These are phyloP conservation scores for Naegleria gruberi DNA, from an alignment of 208 protist species.

Conservation along the genomic window DNA sequence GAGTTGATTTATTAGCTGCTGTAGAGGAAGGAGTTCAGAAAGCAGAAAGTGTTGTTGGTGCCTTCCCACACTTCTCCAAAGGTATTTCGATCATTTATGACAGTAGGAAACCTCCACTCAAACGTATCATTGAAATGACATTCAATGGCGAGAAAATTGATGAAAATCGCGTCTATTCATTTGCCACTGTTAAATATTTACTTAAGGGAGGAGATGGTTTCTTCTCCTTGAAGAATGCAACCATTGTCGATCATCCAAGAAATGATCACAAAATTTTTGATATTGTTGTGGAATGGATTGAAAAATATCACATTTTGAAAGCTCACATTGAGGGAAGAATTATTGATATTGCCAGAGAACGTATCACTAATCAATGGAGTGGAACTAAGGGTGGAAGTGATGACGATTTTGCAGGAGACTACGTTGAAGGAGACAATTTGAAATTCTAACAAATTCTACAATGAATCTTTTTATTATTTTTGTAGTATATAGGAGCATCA, in stretches of 20 bases:
- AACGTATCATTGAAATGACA: not conserved
- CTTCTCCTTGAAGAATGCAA: not conserved
- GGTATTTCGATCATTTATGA: not conserved
- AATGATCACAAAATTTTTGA: not conserved
- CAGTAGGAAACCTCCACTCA: not conserved
- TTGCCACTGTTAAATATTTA: not conserved
- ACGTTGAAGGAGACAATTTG: too few relatives aligned
- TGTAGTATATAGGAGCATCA: too few relatives aligned
- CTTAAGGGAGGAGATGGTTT: not conserved
- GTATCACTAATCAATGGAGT: not conserved
- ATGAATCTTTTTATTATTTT: too few relatives aligned
- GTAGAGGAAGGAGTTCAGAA: not conserved
- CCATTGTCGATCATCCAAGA: not conserved
- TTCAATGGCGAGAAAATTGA: not conserved
- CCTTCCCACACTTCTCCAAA: not conserved
- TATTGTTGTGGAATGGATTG: not conserved
- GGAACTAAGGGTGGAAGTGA: not conserved
- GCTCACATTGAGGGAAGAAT: not conserved
- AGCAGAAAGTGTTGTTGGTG: not conserved
- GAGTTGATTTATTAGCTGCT: not conserved
- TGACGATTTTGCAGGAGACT: too few relatives aligned
- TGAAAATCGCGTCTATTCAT: not conserved
- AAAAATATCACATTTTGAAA: not conserved
- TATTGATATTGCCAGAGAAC: not conserved
- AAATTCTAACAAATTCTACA: too few relatives aligned